Evolutionary conservation across 805 yeast species (phyloP), one percentile per base, ranked within the genome.

Genomic region (Monosporozyma servazzii): DNA sequence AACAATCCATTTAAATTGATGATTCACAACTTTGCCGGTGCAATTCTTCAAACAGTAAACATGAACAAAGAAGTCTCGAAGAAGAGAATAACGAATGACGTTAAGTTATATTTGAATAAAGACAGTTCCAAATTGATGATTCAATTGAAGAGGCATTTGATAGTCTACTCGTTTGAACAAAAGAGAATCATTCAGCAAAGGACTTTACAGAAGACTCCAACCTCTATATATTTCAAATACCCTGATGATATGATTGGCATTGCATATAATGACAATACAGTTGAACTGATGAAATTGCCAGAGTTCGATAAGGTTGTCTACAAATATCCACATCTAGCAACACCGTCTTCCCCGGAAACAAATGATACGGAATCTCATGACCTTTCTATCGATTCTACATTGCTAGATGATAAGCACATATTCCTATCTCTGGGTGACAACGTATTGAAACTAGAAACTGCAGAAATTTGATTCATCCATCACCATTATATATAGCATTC

Each of bases 111-210:
- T 29, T 54, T 64, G 41, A 65, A 65, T 47, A 63, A 64, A 50
- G 61, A 58, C 42, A 63, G 59, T 20, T 65, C 68, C n/a, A 65
- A 63, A 52, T 42, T 65, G 25, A 47, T 66, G 39, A 56, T 66
- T 6, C 65, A 62, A 45, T 36, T 62, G 18, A 53, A 51, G 5
- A 56, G 54, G 20, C 53, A 49, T 27, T 36, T 64, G 2, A 45
- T 63, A 2, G 47, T 64, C 8, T 66, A 66, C 52, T 66, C 70
- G 2, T 65, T 65, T 46, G 69, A 65, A 48, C 65, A 63, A 40
- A 63, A 59, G 53, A 57, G 59, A 47, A 54, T 61, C 3, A 49
- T 62, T 2, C 45, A 59, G 13, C 57, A 61, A 37, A 51, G 53
- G 20, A 48, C 51, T 2, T 46, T 58, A 29, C 18, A 44, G 1